A percentile compares a stretch with the other conserved stretches of the same genome.
Evolutionary conservation across 2,329 filamentous ascomycete genomes (phyloP).

Genomic region (Sporothrix dimorphospora): DNA sequence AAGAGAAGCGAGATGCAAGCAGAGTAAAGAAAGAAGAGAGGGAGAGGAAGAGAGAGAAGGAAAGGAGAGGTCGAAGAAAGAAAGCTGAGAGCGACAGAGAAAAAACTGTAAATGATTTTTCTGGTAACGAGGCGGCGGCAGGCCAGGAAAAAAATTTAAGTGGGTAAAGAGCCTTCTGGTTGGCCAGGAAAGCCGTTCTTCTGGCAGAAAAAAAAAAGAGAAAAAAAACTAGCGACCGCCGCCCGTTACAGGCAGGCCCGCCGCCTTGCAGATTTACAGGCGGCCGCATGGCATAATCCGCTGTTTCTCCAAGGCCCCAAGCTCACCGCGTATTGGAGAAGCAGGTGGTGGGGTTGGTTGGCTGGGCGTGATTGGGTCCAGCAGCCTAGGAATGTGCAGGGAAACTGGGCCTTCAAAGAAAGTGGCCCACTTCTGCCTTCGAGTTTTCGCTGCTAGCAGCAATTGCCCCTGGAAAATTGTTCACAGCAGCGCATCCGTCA

Average conservation of each 20-base stretch:
- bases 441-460: slow-evolving; percentile 16
- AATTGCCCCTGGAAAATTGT: slow-evolving; percentile 22
- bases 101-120: slow-evolving; percentile 33
- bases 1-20: slow-evolving; percentile 38
- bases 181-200: slow-evolving; percentile 32
- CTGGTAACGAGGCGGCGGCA: slow-evolving; percentile 4
- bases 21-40: slow-evolving; percentile 29
- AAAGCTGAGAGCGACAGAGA: slow-evolving; percentile 9
- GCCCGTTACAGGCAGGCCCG: not conserved
- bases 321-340: slow-evolving; percentile 24
- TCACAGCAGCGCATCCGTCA: not conserved
- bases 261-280: slow-evolving; percentile 10
- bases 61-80: slow-evolving; percentile 23
- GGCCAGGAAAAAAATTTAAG: slow-evolving; percentile 33
- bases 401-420: slow-evolving; percentile 11
- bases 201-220: slow-evolving; percentile 21
- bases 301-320: slow-evolving; percentile 12
- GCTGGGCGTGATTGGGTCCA: slow-evolving; percentile 4
- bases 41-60: slow-evolving; percentile 33
- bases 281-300: slow-evolving; percentile 19
- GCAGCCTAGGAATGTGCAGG: not conserved
- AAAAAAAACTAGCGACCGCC: slow-evolving; percentile 7
- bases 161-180: slow-evolving; percentile 24
- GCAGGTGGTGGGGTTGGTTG: slow-evolving; percentile 11
- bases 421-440: not conserved